A percentile compares a stretch with the other conserved stretches of the same genome.
Conservation (phyloP, 139 green algal genomes). For the Chlorella sp. region DNA sequence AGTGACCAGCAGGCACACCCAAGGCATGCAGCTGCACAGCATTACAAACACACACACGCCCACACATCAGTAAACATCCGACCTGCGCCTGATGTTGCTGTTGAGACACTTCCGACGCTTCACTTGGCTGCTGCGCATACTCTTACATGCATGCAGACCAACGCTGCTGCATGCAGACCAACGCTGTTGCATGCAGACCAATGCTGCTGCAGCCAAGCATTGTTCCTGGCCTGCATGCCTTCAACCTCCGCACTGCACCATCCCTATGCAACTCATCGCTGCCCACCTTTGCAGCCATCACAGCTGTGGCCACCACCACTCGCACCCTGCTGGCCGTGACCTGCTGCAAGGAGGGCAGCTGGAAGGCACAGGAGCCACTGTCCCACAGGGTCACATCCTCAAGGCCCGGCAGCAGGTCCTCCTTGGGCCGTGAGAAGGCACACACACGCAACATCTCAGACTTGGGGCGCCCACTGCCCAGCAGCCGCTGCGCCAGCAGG, state of each 20-base stretch:
- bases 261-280: too few species aligned
- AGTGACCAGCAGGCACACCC: slow-evolving; percentile 30
- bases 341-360: slow-evolving; percentile 15
- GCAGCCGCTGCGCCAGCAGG: slow-evolving; percentile 25
- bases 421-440: background rate
- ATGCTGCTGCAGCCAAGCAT: too few species aligned
- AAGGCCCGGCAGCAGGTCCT: background rate
- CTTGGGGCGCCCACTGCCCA: background rate
- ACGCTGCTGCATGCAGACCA: too few species aligned
- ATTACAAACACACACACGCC: too few species aligned
- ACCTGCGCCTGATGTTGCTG: too few species aligned
- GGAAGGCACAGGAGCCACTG: slow-evolving; percentile 14
- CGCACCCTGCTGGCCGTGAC: slow-evolving; percentile 18
- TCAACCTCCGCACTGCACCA: too few species aligned
- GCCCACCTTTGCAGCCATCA: slow-evolving; percentile 22
- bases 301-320: slow-evolving; percentile 21
- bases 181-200: too few species aligned
- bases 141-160: too few species aligned
- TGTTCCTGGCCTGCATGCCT: too few species aligned
- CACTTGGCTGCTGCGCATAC: too few species aligned
- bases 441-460: background rate
- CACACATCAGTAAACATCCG: too few species aligned
- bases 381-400: background rate
- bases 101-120: too few species aligned
- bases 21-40: slow-evolving; percentile 25